Evolutionary conservation across 1,284 basidiomycete genomes (phyloP).

Genomic region (Bothia castanella): DNA sequence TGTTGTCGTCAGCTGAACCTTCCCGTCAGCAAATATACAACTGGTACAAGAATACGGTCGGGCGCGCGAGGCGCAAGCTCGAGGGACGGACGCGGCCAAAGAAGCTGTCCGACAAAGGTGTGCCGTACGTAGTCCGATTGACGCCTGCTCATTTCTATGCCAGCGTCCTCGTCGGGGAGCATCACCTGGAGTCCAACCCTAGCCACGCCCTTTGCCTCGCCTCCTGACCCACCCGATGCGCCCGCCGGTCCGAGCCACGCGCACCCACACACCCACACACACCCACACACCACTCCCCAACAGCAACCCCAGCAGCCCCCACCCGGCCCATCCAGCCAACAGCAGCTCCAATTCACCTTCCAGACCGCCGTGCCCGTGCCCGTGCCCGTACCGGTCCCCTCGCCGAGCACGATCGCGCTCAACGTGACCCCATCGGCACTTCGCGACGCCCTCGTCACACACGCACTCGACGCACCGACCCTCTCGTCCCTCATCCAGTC

Average conservation of each 20-base stretch:
- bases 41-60: conserved; percentile 65
- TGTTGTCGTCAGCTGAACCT: neutral
- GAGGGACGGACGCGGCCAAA: conserved; percentile 49
- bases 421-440: conserved; percentile 40
- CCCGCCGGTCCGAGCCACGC: conserved; percentile 14
- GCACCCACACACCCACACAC: neutral
- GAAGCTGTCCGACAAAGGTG: conserved; percentile 46
- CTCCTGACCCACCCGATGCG: conserved; percentile 12
- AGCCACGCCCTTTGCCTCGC: conserved; percentile 24
- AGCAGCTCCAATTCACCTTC: conserved; percentile 39
- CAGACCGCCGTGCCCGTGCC: conserved; percentile 22
- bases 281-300: conserved; percentile 32
- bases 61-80: conserved; percentile 50
- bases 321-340: conserved; percentile 19
- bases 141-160: neutral
- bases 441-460: conserved; percentile 45
- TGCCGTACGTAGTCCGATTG: conserved; percentile 1
- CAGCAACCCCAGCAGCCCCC: conserved; percentile 30
- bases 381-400: conserved; percentile 20
- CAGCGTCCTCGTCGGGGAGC: conserved; percentile 15
- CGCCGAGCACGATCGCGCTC: conserved; percentile 29
- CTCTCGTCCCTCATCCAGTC: conserved; percentile 49
- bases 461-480: conserved; percentile 42
- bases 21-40: conserved; percentile 56
- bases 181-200: conserved; percentile 35